Base-by-base conservation (phyloP, 805 yeast genomes). In the Yarrowia hollandica region DNA sequence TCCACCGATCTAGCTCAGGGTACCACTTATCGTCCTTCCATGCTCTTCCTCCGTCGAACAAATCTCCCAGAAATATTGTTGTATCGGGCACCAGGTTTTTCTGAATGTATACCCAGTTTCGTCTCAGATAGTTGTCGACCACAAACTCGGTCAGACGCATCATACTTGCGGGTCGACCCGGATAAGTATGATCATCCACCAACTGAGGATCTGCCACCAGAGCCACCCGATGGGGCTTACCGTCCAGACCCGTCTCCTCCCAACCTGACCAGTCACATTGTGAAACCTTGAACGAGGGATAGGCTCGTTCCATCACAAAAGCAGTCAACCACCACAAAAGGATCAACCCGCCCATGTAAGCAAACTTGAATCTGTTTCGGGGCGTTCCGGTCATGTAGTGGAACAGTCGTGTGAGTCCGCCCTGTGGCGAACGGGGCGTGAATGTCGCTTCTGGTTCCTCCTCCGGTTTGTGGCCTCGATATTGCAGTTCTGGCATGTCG, bases 181-280 rank as follows among this genome's bases (percentile, higher is more conserved):
- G 96, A 69, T 94, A 94, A 0, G 98, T 87, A 71, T 87, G 82
- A 22, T 78, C 86, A 68, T 94, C 99, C 66, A 94, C 86, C 39
- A 94, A 77, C 70, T 94, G 99, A 0, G 99, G 99, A 68, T 94
- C 99, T 0, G 97, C 98, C 31, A 89, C 77, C 11, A 94, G 63
- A 0, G 81, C 81, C 25, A 87, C 75, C 12, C 65, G 64, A 10
- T 66, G 33, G 10, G 65, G 39, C 4, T 42, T 37, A 15, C 41
- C 46, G 16, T 42, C 34, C 5, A 33, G 46, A 9, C 4, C 37
- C 60, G 62, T n/a, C 37, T 58, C 19, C 64, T 71, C 66, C 96
- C 96, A 90, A 5, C 71, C 64, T 5, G 55, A 48, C 55, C 55
- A 48, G 15, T 33, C 30, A 33, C 55, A 48, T 6, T 33, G 55